These are phyloP conservation scores for Xerocomellus chrysenteron DNA, from an alignment of 768 basidiomycete genomes.

Conservation along the genomic window DNA sequence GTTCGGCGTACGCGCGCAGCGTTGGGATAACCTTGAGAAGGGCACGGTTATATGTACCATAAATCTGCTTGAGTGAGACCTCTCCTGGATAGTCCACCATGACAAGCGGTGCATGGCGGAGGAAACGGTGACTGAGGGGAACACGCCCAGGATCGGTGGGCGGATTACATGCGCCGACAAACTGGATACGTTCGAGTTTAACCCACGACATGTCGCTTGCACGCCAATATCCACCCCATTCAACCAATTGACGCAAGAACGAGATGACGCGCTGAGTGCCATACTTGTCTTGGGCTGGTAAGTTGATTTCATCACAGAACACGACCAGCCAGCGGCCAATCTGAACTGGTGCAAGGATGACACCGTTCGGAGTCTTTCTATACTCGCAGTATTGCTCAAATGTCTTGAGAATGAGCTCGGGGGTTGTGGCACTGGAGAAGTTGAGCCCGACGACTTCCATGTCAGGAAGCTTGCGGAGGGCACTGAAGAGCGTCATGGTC, in stretches of 20 bases:
- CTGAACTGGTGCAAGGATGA: slow-evolving; percentile 88
- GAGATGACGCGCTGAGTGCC: slow-evolving; percentile 99
- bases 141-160: slow-evolving; percentile 99
- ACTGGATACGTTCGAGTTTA: slow-evolving; percentile 96
- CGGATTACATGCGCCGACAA: slow-evolving; percentile 98
- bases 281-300: slow-evolving; percentile 96
- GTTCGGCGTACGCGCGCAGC: slow-evolving; percentile 87
- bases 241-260: slow-evolving; percentile 95
- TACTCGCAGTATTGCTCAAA: slow-evolving; percentile 99
- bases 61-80: slow-evolving; percentile 95
- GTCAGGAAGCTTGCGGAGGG: slow-evolving; percentile 93
- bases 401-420: slow-evolving; percentile 96
- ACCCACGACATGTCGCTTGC: slow-evolving; percentile 96
- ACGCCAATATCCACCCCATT: slow-evolving; percentile 93
- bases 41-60: slow-evolving; percentile 96
- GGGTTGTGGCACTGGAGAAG: slow-evolving; percentile 98
- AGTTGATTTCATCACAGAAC: slow-evolving; percentile 99
- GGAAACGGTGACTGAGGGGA: slow-evolving; percentile 95
- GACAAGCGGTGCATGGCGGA: slow-evolving; percentile 93
- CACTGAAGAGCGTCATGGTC: slow-evolving; percentile 99
- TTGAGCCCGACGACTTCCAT: slow-evolving; percentile 99
- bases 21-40: slow-evolving; percentile 94
- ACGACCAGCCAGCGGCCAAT: slow-evolving; percentile 98
- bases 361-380: slow-evolving; percentile 97
- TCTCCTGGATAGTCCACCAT: slow-evolving; percentile 99